A percentile compares a stretch with the other conserved stretches of the same genome.
Conservation (phyloP, 768 basidiomycete species). For the Strobilomyces confusus region DNA sequence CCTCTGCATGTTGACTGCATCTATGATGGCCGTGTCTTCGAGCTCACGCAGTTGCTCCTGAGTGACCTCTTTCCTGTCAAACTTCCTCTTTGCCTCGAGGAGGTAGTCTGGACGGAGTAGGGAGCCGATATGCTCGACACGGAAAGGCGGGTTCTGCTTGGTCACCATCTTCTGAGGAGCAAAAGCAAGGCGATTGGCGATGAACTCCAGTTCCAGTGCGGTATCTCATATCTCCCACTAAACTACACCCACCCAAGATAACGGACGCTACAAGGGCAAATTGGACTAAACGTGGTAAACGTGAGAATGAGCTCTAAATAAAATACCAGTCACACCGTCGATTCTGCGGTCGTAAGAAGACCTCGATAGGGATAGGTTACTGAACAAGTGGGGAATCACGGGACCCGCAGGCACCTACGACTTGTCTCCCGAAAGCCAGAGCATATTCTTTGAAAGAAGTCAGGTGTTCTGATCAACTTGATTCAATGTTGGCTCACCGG, state of each 20-base stretch:
- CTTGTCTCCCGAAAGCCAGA: no score
- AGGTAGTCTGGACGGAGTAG: constrained; percentile 40
- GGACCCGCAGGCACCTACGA: no score
- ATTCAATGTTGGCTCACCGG: no score
- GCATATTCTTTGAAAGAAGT: no score
- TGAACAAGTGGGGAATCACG: no score
- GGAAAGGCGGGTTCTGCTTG: constrained; percentile 37
- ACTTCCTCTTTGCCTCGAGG: constrained; percentile 34
- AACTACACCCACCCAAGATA: not conserved
- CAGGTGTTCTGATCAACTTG: no score
- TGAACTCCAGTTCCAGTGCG: no score
- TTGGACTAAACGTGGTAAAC: no score
- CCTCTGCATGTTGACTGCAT: constrained; percentile 36
- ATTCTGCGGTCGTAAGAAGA: no score
- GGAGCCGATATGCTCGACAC: constrained; percentile 45
- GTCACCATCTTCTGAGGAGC: constrained; percentile 10
- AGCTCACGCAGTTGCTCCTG: constrained; percentile 32
- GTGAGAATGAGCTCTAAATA: no score
- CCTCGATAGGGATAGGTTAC: no score
- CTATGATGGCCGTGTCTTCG: constrained; percentile 38
- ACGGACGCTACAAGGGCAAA: not conserved
- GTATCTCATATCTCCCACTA: constrained; percentile 2
- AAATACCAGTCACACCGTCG: no score
- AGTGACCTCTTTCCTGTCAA: constrained; percentile 33
- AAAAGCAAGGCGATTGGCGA: not conserved